These are phyloP conservation scores for Pseudopediastrum boryanum DNA, from an alignment of 139 green algal genomes.

Conservation along the genomic window DNA sequence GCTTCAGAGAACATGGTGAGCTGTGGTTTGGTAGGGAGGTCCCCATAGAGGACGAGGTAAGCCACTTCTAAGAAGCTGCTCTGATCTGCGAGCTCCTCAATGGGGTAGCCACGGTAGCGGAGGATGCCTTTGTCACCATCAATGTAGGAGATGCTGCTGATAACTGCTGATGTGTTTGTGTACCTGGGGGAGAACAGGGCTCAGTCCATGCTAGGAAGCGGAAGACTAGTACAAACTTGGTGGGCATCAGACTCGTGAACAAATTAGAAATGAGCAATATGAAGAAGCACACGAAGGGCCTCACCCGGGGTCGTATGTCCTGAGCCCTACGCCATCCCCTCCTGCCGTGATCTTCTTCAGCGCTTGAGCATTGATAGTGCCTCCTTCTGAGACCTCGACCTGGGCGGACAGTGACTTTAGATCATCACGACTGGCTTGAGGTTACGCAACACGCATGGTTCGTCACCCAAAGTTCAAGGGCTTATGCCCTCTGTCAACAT, in stretches of 20 bases:
- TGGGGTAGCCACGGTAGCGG: constrained; percentile 85
- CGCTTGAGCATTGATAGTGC: constrained; percentile 82
- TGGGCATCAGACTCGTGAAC: background rate
- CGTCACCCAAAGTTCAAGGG: too few relatives aligned
- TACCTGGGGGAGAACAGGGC: constrained; percentile 75
- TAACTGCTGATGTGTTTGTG: constrained; percentile 93
- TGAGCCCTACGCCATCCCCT: constrained; percentile 86
- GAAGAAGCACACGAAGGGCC: background rate
- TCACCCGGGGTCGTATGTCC: constrained; percentile 86
- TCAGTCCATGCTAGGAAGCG: too few relatives aligned
- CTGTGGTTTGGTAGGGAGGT: constrained; percentile 28
- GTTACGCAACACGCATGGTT: too few relatives aligned
- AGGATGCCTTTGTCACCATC: constrained; percentile 96
- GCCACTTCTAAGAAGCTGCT: constrained; percentile 7
- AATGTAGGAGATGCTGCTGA: constrained; percentile 93
- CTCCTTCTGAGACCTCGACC: constrained; percentile 83
- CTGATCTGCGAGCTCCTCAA: constrained; percentile 2
- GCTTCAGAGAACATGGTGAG: constrained; percentile 74
- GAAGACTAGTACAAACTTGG: background rate
- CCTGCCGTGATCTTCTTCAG: constrained; percentile 93
- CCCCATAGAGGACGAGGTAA: constrained; percentile 33
- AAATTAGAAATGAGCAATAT: too few relatives aligned
- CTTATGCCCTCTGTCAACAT: too few relatives aligned
- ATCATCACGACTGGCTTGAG: too few relatives aligned
- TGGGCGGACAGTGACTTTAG: constrained; percentile 47